Evolutionary conservation across 148 eudicot species (phyloP), one percentile per base, ranked within the genome.

Genomic region (Persicaria maculosa): DNA sequence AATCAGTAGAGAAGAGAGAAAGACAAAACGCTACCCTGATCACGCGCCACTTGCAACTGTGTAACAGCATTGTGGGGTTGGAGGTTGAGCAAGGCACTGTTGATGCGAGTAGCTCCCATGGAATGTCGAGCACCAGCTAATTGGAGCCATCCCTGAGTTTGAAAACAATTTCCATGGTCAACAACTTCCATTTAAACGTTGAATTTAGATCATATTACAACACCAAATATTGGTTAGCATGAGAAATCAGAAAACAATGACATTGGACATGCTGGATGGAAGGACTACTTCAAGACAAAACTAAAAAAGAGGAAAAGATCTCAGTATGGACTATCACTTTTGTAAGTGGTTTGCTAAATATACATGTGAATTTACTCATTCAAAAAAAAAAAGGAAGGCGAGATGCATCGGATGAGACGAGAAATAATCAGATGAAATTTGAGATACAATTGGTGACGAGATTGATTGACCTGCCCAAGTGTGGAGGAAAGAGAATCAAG

Each of bases 51-150:
- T 84, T 83, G 81, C 78, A 93, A 74, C 55, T 78, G 77, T 6
- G 97, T 93, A 57, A 91, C 85, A 79, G 98, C 97, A 78, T 64
- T 12, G 76, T 93, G 95, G 74, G 80, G 73, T 75, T 93, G 91
- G 75, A 89, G 95, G 82, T 88, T 87, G 72, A 93, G 83, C 78
- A 89, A 81, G 50, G 82, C 83, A 68, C 85, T 83, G 77, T 78
- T 89, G 74, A 93, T 81, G 17, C 98, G 98, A 65, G 88, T 84
- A 79, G 87, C 81, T 75, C 98, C 98, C 97, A 91, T 88, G 9
- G 97, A 89, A 78, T 93, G 87, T 48, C 97, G 92, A 76, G 97
- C 98, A 82, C 97, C 78, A 0, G 94, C 88, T 76, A 93, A 80
- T 48, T 88, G 91, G 75, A 92, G 74, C 91, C 91, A 89, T 74